Evolutionary conservation across 1,284 basidiomycete species (phyloP), one percentile per base, ranked within the genome.

Genomic region (Erythrobasidium hasegawianum): DNA sequence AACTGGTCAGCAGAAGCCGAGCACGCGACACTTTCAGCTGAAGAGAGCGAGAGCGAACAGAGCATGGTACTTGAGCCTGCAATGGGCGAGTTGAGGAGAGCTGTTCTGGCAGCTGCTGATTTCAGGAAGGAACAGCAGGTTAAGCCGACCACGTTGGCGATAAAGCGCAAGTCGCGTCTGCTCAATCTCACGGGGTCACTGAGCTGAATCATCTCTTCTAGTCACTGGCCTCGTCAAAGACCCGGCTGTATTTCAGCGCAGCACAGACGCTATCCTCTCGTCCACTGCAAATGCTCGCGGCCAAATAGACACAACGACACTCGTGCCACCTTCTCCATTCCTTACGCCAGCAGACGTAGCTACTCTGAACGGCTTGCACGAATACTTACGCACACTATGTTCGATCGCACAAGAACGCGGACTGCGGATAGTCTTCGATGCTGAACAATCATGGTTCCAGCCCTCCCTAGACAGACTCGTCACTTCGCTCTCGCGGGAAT

Each of bases 1-100:
- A 73, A 72, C 57, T 75, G 74, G 64, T 69, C 67, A 9, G 74
- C 72, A 1, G 74, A 75, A 56, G 72, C 73, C 0, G 69, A 71
- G 49, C 69, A 69, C 39, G 69, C 70, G 7, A 16, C 59, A 2
- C 56, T 61, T 5, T 59, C 62, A 52, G 27, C 57, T 1, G 33
- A 41, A n/a, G 65, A 41, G 0, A 39, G 9, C 68, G 68, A 14
- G 57, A 69, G 41, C 52, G 69, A 47, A 53, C 64, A 27, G 39
- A 58, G n/a, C 59, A 64, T 20, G 43, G 43, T 47, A 8, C 52
- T 72, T 57, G 16, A 50, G 16, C 70, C 69, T 40, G 70, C 68
- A 40, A 52, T 69, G 29, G 53, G 41, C 26, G 57, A 20, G 11
- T 57, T 24, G 33, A 60, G 16, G 43, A 53, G 38, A 41, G 73